phyloP scores from a whole-genome alignment of 129 eudicot genomes.

The Flaveria brownii region DNA sequence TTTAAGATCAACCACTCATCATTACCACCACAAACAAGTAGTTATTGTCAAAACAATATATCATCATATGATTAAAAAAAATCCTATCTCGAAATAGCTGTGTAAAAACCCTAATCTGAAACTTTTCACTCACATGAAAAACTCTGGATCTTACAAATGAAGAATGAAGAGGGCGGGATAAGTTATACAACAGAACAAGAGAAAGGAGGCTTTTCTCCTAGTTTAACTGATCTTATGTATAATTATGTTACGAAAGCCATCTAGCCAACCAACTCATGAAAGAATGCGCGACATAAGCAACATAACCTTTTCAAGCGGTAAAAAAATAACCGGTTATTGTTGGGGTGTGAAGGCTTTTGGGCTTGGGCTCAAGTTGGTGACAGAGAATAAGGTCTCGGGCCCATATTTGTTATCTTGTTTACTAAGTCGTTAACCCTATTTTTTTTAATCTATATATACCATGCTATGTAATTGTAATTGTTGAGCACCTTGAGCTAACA shows the following conservation, averaged over 20 bases:
- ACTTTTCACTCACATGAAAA: not conserved
- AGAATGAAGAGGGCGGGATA: not conserved
- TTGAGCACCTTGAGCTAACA: too few species aligned
- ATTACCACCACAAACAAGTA: not conserved
- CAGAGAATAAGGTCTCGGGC: too few species aligned
- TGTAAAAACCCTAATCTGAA: not conserved
- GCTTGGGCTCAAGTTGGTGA: too few species aligned
- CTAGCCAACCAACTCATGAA: conserved; percentile 1
- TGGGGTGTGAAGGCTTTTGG: too few species aligned
- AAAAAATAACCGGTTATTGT: not conserved
- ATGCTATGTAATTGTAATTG: too few species aligned
- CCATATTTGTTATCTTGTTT: too few species aligned
- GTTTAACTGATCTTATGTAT: not conserved
- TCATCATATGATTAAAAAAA: not conserved
- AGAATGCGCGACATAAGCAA: not conserved
- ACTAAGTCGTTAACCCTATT: too few species aligned
- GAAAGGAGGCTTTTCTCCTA: not conserved
- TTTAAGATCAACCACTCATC: not conserved
- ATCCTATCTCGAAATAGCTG: not conserved
- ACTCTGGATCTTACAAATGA: not conserved
- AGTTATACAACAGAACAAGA: not conserved
- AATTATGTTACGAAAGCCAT: not conserved
- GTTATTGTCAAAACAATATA: not conserved
- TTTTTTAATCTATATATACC: too few species aligned
- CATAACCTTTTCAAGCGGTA: not conserved